Evolutionary conservation across 768 basidiomycete species (phyloP).

Genomic region (Auricularia heimuer): DNA sequence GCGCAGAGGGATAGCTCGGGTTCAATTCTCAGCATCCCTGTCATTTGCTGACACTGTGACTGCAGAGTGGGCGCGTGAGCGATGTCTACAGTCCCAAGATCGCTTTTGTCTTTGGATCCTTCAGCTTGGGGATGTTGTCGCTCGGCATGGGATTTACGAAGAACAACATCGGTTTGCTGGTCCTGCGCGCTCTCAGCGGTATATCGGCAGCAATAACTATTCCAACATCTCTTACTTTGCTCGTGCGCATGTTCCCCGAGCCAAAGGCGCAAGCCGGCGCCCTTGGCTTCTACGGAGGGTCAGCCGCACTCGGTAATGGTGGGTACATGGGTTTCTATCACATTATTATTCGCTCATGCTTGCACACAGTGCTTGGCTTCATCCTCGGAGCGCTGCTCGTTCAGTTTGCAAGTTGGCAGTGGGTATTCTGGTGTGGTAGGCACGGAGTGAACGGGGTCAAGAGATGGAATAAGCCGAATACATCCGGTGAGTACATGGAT

Average conservation of each 20-base stretch:
- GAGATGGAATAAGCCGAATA: too few species aligned
- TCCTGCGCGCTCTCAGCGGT: conserved; percentile 3
- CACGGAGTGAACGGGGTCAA: too few species aligned
- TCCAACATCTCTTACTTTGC: conserved; percentile 16
- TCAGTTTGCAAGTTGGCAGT: conserved; percentile 12
- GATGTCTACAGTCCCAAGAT: conserved; percentile 3
- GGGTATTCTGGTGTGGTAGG: too few species aligned
- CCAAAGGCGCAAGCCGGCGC: conserved; percentile 19
- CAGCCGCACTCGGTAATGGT: conserved; percentile 20
- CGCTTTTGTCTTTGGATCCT: conserved; percentile 1
- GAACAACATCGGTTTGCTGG: conserved; percentile 3
- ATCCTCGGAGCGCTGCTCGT: conserved; percentile 12
- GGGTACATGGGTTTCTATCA: not conserved
- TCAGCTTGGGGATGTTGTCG: conserved; percentile 1
- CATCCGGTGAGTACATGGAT: too few species aligned
- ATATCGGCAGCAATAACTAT: conserved; percentile 20
- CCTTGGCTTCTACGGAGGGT: conserved; percentile 20
- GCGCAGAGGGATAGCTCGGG: too few species aligned
- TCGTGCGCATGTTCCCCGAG: conserved; percentile 24
- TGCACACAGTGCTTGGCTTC: not conserved
- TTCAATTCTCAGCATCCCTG: too few species aligned
- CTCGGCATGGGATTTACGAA: conserved; percentile 2
- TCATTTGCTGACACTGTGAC: not conserved
- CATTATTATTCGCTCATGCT: not conserved
- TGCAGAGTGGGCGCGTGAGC: conserved; percentile 1